Base-by-base conservation (phyloP, 176 grass and related monocot species). In the Lolium perenne region DNA sequence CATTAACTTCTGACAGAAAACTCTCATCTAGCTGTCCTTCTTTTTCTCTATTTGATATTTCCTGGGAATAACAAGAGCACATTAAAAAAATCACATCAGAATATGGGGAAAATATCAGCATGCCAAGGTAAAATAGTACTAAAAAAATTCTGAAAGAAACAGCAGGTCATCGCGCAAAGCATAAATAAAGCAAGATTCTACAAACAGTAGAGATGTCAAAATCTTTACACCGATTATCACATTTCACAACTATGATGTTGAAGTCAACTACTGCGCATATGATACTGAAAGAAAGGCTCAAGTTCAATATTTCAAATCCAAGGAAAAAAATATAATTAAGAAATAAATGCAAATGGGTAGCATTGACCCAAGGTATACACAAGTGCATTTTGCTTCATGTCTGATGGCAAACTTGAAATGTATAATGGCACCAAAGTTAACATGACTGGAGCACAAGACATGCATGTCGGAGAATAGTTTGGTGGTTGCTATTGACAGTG, bases 1-100 rank as follows among this genome's bases (percentile, higher is more conserved):
- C 94, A 88, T 86, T 99, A 88, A 99, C 97, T 88, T 99, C 97
- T 35, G 94, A 90, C 17, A 96, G 90, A 85, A 99, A 99, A 76
- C 94, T 87, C 87, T 96, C 97, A 62, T 99, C 92, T 54, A 94
- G 88, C 26, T 93, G 88, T 21, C 97, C 92, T 90, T 92, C 93
- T 88, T 94, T 87, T 80, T 95, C 92, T 87, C 85, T 92, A 8
- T 79, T 89, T 78, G 85, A 82, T 90, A 96, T 69, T 83, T 96
- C 97, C 97, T 94, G 59, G 46, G 1, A 79, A 88, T 75, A 32
- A 3, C 69, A 86, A 20, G 21, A 70, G 41, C 4, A 40, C 38
- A 61, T 57, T 73, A 29, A 48, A 53, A 26, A 61, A 43, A 80
- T 22, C 7, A 74, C 3, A 74, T 10, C 40, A 72, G 0, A 78